phyloP scores from a whole-genome alignment of 2,329 filamentous ascomycete genomes.

The Coleophoma eucalyptorum region DNA sequence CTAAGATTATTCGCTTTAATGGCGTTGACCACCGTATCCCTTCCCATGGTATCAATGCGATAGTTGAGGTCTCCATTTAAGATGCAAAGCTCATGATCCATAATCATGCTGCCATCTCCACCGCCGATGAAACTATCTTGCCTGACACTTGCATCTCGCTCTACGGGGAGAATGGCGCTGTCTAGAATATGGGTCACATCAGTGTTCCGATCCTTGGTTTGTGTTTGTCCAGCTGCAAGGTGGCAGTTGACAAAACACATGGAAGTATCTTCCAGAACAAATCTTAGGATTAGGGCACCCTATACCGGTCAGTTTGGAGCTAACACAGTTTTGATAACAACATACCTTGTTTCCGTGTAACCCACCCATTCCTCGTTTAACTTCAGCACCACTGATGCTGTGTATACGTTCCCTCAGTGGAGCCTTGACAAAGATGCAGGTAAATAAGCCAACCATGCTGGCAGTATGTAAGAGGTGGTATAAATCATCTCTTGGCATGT shows the following conservation, averaged over 20 bases:
- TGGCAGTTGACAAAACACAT: slow-evolving; percentile 98
- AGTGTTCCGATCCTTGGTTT: slow-evolving; percentile 87
- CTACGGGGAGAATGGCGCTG: slow-evolving; percentile 66
- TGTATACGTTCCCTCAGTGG: slow-evolving; percentile 72
- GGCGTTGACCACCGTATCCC: slow-evolving; percentile 85
- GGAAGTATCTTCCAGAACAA: slow-evolving; percentile 89
- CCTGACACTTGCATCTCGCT: slow-evolving; percentile 62
- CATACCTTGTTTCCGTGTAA: slow-evolving; percentile 84
- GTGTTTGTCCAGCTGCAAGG: slow-evolving; percentile 87
- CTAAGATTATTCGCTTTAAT: slow-evolving; percentile 75
- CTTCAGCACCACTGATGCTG: slow-evolving; percentile 73
- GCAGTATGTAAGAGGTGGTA: slow-evolving; percentile 88
- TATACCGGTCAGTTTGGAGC: slow-evolving; percentile 22
- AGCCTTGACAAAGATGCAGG: slow-evolving; percentile 89
- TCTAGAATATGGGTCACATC: slow-evolving; percentile 91
- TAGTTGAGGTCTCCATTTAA: slow-evolving; percentile 95
- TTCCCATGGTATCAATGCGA: slow-evolving; percentile 94
- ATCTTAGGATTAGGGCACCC: slow-evolving; percentile 87
- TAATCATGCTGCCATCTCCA: slow-evolving; percentile 91
- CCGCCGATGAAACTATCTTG: slow-evolving; percentile 82
- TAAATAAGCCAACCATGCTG: slow-evolving; percentile 90
- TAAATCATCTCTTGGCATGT: slow-evolving; percentile 69
- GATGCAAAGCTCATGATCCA: slow-evolving; percentile 97
- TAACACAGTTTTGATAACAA: not conserved
- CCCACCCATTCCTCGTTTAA: slow-evolving; percentile 95